Evolutionary conservation across 2,329 filamentous ascomycete genomes (phyloP).

Genomic region (Rosellinia necatrix): DNA sequence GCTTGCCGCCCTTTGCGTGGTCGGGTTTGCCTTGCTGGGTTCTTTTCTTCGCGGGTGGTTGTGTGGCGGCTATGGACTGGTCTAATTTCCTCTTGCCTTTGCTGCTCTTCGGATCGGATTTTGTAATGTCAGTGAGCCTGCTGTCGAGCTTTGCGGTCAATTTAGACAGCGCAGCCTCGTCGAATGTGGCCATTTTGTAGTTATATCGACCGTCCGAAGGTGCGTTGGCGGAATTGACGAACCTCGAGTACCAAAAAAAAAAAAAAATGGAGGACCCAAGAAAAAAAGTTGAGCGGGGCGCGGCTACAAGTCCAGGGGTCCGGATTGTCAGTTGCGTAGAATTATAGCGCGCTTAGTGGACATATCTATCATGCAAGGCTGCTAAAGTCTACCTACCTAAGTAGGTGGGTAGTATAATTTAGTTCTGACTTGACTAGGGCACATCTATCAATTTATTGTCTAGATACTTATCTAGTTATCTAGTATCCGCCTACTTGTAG

Average conservation of each 20-base stretch:
- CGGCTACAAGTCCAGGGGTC: conserved; percentile 20
- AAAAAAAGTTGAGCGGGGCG: conserved; percentile 38
- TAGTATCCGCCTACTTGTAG: no score
- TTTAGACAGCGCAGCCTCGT: conserved; percentile 55
- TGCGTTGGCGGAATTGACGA: not conserved
- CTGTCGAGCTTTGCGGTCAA: conserved; percentile 63
- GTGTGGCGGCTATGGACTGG: conserved; percentile 34
- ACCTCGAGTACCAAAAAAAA: not conserved
- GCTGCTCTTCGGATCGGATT: conserved; percentile 30
- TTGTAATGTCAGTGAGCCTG: conserved; percentile 49
- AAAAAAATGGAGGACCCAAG: conserved; percentile 23
- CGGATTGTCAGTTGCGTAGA: conserved; percentile 14
- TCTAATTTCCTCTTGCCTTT: conserved; percentile 51
- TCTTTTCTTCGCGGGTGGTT: conserved; percentile 37
- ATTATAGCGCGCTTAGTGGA: conserved; percentile 9
- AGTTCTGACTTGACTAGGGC: no score
- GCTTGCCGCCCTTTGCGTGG: conserved; percentile 19
- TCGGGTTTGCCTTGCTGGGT: conserved; percentile 25
- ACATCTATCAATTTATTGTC: no score
- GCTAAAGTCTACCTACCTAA: no score
- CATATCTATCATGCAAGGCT: not conserved
- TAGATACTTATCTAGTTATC: no score
- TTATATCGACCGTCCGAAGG: not conserved
- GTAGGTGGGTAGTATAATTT: no score
- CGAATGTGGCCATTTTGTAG: conserved; percentile 46